Conservation (phyloP, 352 stramenopile genomes). For the Pythium brassicae region DNA sequence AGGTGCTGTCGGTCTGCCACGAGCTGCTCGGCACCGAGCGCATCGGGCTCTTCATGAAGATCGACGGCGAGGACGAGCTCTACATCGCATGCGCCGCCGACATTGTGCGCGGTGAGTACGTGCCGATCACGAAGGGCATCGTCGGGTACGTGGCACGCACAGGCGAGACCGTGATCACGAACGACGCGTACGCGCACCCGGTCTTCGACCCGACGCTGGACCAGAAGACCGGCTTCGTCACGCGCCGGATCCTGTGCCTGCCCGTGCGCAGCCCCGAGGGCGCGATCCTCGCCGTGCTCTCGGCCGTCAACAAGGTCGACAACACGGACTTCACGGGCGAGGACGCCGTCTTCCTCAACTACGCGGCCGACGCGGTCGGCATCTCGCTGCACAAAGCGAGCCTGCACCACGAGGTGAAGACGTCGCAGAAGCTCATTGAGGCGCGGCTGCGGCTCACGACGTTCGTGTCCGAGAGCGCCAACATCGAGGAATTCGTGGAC, state of each 20-base stretch:
- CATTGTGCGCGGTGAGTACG: conserved; percentile 60
- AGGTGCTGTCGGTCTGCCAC: conserved; percentile 67
- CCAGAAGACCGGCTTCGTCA: conserved; percentile 59
- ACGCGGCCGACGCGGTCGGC: conserved; percentile 59
- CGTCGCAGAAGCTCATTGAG: conserved; percentile 69
- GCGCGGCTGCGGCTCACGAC: conserved; percentile 56
- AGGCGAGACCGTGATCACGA: conserved; percentile 63
- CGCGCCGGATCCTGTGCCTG: conserved; percentile 56
- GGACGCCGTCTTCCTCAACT: conserved; percentile 70
- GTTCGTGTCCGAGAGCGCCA: conserved; percentile 52
- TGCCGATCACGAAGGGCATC: conserved; percentile 68
- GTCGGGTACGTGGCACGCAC: conserved; percentile 60
- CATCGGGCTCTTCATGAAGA: conserved; percentile 66
- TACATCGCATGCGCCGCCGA: conserved; percentile 58
- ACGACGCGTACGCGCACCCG: conserved; percentile 56
- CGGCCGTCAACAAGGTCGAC: conserved; percentile 72
- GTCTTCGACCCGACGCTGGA: conserved; percentile 66
- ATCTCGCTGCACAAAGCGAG: conserved; percentile 68
- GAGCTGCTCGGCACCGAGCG: conserved; percentile 63
- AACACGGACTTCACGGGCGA: conserved; percentile 60
- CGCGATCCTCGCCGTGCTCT: conserved; percentile 55
- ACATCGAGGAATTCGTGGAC: conserved; percentile 62
- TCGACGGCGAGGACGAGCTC: conserved; percentile 63
- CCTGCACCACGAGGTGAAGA: conserved; percentile 63
- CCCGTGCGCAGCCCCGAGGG: conserved; percentile 57